Base-by-base conservation (phyloP, 768 basidiomycete species). In the Suillus bovinus region DNA sequence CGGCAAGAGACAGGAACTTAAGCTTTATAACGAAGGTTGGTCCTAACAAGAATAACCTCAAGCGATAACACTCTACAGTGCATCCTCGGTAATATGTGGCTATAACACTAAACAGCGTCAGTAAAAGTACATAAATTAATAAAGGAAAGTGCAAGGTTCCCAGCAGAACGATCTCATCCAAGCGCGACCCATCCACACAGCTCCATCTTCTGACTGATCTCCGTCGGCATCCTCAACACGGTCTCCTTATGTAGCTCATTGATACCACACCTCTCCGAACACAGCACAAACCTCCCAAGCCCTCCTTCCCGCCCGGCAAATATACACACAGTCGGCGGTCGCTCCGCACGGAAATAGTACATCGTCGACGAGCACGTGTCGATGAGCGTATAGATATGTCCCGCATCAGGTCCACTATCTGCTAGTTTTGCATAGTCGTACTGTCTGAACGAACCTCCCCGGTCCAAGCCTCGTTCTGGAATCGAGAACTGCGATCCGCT, bases 221-320 rank as follows among this genome's bases (percentile, higher is more conserved):
- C 54, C 54, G 54, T 56, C 31, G 68, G 68, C 68, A 69, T 67
- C 44, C 68, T 63, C 27, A 69, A 14, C 20, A 69, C 68, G 2
- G 44, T 62, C 62, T 69, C 68, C 52, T 69, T 69, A 24, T 67
- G 68, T 14, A 69, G 36, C 41, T 69, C 68, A 11, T 59, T 63
- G 16, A 36, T 34, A 1, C 2, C 11, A 29, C 68, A 69, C 13
- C 22, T 67, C 60, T 69, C 68, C 44, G 68, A 69, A 54, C 68
- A 69, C 41, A 69, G 39, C 38, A 69, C 68, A 52, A 69, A 69
- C 50, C 68, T 39, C 31, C 68, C 68, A 9, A 69, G 44, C 27
- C 68, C 68, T 2, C 68, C 68, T 24, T 69, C 68, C 17, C 68
- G 61, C 36, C 68, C 68, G 2, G 68, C 59, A 20, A 62, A 69